phyloP scores from a whole-genome alignment of 306 rosid species.

The Astragalus membranaceus region DNA sequence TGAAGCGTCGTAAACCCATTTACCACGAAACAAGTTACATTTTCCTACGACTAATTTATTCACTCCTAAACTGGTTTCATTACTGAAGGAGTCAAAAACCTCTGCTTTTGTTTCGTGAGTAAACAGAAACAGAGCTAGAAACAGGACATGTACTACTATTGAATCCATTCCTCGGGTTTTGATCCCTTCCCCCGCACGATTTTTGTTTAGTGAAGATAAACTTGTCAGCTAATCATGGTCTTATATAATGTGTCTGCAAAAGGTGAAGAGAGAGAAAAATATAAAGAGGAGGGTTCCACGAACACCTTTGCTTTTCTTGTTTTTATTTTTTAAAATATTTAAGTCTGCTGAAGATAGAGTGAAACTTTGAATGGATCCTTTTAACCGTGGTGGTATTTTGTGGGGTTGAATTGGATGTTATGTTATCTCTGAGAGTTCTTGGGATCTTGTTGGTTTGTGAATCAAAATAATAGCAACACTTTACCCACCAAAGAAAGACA shows the following conservation, averaged over 20 bases:
- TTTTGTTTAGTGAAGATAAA: conserved; percentile 22
- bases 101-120: conserved; percentile 46
- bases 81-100: conserved; percentile 1
- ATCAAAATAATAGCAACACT: conserved; percentile 26
- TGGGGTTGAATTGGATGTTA: conserved; percentile 34
- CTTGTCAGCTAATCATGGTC: conserved; percentile 18
- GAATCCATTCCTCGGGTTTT: conserved; percentile 64
- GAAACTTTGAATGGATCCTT: conserved; percentile 9
- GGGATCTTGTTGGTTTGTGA: conserved; percentile 14
- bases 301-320: background rate
- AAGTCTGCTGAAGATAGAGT: background rate
- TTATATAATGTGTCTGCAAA: conserved; percentile 38
- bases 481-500: conserved; percentile 19
- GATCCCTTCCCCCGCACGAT: conserved; percentile 28
- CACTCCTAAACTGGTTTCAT: background rate
- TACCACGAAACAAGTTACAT: conserved; percentile 59
- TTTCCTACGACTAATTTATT: conserved; percentile 32
- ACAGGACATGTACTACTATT: conserved; percentile 9
- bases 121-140: conserved; percentile 39
- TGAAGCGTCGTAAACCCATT: conserved; percentile 72
- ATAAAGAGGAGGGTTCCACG: background rate
- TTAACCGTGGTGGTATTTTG: conserved; percentile 14
- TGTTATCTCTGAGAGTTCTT: background rate
- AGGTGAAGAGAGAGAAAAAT: background rate
- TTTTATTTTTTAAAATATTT: background rate